phyloP scores from a whole-genome alignment of 306 rosid species.

The Pterocarpus macrocarpus region DNA sequence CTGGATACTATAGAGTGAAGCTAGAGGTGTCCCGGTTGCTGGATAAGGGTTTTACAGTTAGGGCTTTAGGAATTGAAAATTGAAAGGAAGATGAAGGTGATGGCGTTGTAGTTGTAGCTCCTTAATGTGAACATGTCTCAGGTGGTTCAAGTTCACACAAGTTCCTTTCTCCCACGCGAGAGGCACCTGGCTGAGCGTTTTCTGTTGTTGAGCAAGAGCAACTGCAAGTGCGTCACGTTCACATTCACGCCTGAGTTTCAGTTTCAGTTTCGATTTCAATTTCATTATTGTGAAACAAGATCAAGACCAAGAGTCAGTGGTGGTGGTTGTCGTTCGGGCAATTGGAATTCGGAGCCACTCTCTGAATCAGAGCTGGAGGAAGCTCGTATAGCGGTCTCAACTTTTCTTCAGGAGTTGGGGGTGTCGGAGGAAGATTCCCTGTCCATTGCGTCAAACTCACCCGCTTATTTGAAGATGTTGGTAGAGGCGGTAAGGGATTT shows the following conservation, averaged over 20 bases:
- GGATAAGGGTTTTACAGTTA: too few relatives aligned
- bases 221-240: conserved; percentile 1
- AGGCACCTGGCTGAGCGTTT: neutral
- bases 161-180: conserved; percentile 19
- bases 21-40: too few relatives aligned
- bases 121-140: conserved; percentile 24
- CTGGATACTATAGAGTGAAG: too few relatives aligned
- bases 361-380: conserved; percentile 43
- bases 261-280: neutral
- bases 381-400: conserved; percentile 67
- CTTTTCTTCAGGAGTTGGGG: conserved; percentile 61
- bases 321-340: conserved; percentile 11
- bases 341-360: neutral
- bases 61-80: too few relatives aligned
- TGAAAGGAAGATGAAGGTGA: too few relatives aligned
- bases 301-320: neutral
- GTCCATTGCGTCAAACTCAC: conserved; percentile 61
- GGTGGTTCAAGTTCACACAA: conserved; percentile 30
- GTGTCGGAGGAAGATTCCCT: conserved; percentile 63
- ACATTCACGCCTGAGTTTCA: neutral
- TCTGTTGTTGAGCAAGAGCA: neutral
- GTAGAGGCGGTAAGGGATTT: conserved; percentile 74
- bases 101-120: neutral
- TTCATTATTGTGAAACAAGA: neutral
- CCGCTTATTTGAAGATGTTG: conserved; percentile 70